Evolutionary conservation across 495 filamentous ascomycete species (phyloP).

Genomic region (Penicillium paxilli): DNA sequence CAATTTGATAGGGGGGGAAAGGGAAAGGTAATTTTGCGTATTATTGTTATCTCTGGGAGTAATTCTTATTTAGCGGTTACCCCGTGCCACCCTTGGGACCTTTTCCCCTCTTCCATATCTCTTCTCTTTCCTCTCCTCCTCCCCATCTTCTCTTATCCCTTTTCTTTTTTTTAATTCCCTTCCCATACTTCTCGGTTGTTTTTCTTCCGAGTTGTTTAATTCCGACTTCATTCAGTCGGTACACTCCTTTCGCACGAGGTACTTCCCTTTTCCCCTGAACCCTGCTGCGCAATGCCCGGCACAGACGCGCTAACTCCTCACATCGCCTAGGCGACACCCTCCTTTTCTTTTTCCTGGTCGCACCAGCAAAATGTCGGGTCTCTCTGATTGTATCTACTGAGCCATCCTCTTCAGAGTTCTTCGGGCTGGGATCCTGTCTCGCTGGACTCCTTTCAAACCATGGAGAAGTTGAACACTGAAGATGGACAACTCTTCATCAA

Average conservation of each 20-base stretch:
- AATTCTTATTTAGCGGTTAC: constrained; percentile 35
- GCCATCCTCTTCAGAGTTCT: constrained; percentile 40
- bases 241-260: constrained; percentile 14
- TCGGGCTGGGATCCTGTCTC: constrained; percentile 25
- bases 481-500: constrained; percentile 90
- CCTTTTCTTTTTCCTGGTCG: constrained; percentile 19
- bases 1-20: too few relatives aligned
- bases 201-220: background rate
- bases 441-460: constrained; percentile 33
- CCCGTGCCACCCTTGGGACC: constrained; percentile 25
- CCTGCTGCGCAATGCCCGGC: background rate
- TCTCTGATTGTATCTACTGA: constrained; percentile 35
- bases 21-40: constrained; percentile 2
- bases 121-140: constrained; percentile 5
- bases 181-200: background rate
- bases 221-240: constrained; percentile 10
- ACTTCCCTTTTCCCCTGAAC: background rate
- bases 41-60: constrained; percentile 9
- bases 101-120: constrained; percentile 2
- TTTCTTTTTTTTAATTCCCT: constrained; percentile 13
- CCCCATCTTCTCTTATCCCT: constrained; percentile 13
- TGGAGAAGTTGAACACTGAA: constrained; percentile 63
- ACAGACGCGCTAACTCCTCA: constrained; percentile 13
- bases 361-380: constrained; percentile 44
- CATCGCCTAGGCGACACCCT: constrained; percentile 36